These are phyloP conservation scores for Fonsecaea multimorphosa DNA, from an alignment of 2,329 filamentous ascomycete species.

Conservation along the genomic window DNA sequence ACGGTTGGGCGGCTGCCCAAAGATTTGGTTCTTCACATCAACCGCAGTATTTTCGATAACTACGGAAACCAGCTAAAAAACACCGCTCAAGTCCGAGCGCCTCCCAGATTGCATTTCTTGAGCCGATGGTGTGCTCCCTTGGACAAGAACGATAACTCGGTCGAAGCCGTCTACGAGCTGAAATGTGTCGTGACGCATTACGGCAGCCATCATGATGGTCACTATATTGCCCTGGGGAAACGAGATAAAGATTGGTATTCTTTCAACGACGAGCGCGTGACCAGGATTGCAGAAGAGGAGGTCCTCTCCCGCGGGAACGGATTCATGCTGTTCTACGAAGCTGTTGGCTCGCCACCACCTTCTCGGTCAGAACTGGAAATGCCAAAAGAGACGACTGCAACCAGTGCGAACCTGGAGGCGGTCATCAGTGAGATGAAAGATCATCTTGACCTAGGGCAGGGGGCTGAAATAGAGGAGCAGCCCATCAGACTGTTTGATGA, in stretches of 20 bases:
- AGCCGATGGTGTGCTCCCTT: constrained; percentile 63
- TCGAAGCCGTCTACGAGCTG: constrained; percentile 69
- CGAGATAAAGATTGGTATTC: constrained; percentile 72
- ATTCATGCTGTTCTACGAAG: constrained; percentile 98
- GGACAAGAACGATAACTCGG: constrained; percentile 49
- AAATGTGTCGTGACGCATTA: constrained; percentile 87
- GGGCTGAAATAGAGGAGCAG: not conserved
- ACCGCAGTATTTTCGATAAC: constrained; percentile 89
- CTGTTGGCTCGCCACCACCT: constrained; percentile 39
- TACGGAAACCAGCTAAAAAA: constrained; percentile 81
- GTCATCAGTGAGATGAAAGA: not conserved
- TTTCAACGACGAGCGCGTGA: constrained; percentile 87
- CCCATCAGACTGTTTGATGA: not conserved
- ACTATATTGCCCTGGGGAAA: constrained; percentile 90
- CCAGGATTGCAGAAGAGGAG: constrained; percentile 71
- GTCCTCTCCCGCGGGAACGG: constrained; percentile 80
- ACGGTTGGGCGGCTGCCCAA: constrained; percentile 82
- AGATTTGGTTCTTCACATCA: constrained; percentile 84
- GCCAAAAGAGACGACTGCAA: not conserved
- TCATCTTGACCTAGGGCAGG: not conserved
- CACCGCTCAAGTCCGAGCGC: constrained; percentile 77
- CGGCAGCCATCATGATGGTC: constrained; percentile 90
- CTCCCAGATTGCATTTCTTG: constrained; percentile 73
- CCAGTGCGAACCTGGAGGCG: not conserved
- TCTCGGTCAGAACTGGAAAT: not conserved